Evolutionary conservation across 2,329 filamentous ascomycete genomes (phyloP), one percentile per base, ranked within the genome.

Genomic region (Decorospora gaudefroyi): DNA sequence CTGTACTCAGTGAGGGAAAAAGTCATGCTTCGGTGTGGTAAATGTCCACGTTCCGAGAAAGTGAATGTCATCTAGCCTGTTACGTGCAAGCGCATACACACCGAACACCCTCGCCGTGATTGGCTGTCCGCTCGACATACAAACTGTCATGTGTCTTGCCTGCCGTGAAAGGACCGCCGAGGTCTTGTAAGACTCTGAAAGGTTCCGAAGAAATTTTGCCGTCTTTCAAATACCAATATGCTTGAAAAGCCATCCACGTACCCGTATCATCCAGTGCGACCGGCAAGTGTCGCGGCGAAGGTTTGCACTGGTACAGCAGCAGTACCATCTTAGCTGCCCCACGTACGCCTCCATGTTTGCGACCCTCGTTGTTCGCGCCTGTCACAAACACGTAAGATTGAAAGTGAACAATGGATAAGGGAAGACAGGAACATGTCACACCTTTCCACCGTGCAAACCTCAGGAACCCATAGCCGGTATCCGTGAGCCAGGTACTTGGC

Each of bases 401-500:
- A 22, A 40, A 23, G 6, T 23, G 30, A 22, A 19, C 23, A 23
- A 17, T 26, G 3, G n/a, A 27, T n/a, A 29, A 31, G n/a, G 27
- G 29, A 19, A 34, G 29, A 29, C 21, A 25, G 12, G 17, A n/a
- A 38, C 30, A 22, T n/a, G 16, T 22, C 7, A 19, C 17, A 28
- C 11, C 19, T 22, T 26, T 25, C 19, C 29, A 10, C 6, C 32
- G 23, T 39, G 11, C 17, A 13, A 10, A 28, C 28, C n/a, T 13
- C 19, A 23, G 16, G 18, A 11, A 21, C 11, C 21, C 21, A 15
- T 34, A 45, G 42, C 41, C 35, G 36, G 32, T 35, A 47, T 44
- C 49, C 48, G 43, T 46, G 38, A 37, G 37, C 46, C 53, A 35
- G 53, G 48, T 41, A 49, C 55, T 62, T 59, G 57, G 59, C 59